Percentiles rank a stretch among this genome's conserved stretches.
These are phyloP conservation scores for Pharus latifolius DNA, from an alignment of 176 grass and related monocot species.

Conservation along the genomic window DNA sequence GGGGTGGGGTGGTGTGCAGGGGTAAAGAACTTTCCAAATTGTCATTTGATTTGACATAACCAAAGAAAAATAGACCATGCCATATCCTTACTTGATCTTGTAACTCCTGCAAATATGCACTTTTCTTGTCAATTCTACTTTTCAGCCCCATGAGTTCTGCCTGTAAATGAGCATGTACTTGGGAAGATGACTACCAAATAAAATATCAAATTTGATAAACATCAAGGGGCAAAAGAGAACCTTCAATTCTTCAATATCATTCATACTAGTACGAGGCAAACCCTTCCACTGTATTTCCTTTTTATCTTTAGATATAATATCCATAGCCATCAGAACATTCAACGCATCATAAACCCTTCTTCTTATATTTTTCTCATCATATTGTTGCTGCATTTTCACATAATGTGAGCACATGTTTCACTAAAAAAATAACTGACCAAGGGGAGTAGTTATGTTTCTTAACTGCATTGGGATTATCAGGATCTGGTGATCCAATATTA, in stretches of 20 bases:
- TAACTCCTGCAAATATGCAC: slow-evolving; percentile 83
- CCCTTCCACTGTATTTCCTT: slow-evolving; percentile 99
- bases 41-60: not conserved
- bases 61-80: not conserved
- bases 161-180: slow-evolving; percentile 36
- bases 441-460: slow-evolving; percentile 7
- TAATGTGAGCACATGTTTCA: slow-evolving; percentile 13
- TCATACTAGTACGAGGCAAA: slow-evolving; percentile 81
- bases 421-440: slow-evolving; percentile 6
- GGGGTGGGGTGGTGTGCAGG: no score
- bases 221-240: slow-evolving; percentile 26
- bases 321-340: slow-evolving; percentile 98
- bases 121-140: slow-evolving; percentile 82
- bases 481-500: slow-evolving; percentile 68
- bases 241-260: slow-evolving; percentile 89
- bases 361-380: slow-evolving; percentile 99
- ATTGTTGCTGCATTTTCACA: slow-evolving; percentile 75
- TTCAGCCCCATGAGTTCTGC: slow-evolving; percentile 51
- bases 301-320: slow-evolving; percentile 99
- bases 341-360: slow-evolving; percentile 94
- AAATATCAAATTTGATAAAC: no score
- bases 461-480: slow-evolving; percentile 38
- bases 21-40: not conserved
- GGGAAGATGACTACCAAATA: not conserved
- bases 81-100: slow-evolving; percentile 78